Base-by-base conservation (phyloP, 495 filamentous ascomycete species). In the Aspergillus sclerotiicarbonarius region DNA sequence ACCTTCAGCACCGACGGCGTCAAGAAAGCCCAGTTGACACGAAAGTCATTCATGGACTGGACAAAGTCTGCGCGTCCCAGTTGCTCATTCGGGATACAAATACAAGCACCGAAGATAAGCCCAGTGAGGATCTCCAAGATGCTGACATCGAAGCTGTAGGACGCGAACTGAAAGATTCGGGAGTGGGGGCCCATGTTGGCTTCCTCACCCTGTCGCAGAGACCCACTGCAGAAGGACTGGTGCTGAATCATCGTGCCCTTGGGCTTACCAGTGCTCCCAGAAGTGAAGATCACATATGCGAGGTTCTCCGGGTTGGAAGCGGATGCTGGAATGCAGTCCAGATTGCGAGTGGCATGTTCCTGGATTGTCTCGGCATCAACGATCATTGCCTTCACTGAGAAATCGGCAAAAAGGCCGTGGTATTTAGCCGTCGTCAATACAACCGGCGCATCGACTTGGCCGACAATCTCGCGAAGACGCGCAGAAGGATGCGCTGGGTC, bases 241-340 rank as follows among this genome's bases (percentile, higher is more conserved):
- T 73, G 69, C 13, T 56, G 43, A 4, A 68, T 57, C 0, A 73
- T 55, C 8, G 77, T 68, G 8, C 72, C 79, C 55, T 80, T 80
- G 8, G 76, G 76, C 13, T 55, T 51, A 8, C 76, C 76, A 1
- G 76, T 78, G 5, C 54, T 63, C 2, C 76, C 76, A 16, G 75
- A 78, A 0, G 76, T 79, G 41, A 75, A 78, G 8, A 77, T 57
- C 3, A 74, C 65, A 58, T 70, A 74, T 6, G 67, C 67, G 25
- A 69, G 49, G 45, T 62, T 55, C 3, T 53, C 1, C 20, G 66
- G 62, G 3, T 19, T 19, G 16, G 62, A 48, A 32, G 29, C 6
- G 6, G 52, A 32, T n/a, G 58, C 25, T 6, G 31, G 33, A 15
- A 12, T 16, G 20, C 8, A 45, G 44, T 15, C 16, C 10, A 3